These are phyloP conservation scores for Chimonanthus salicifolius DNA, from an alignment of 164 flowering plant genomes.

Conservation along the genomic window DNA sequence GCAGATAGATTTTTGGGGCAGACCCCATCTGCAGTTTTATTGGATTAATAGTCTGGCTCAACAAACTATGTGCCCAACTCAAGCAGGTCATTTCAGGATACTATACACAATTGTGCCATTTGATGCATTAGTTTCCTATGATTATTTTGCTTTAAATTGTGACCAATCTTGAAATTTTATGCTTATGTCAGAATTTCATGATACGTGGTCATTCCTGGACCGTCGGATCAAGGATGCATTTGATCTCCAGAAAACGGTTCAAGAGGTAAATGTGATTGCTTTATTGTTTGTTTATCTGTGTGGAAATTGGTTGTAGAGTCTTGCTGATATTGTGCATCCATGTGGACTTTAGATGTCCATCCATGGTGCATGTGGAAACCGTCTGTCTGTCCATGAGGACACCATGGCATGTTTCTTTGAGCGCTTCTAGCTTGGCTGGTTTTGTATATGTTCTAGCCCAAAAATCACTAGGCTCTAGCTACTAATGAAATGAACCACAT, in stretches of 20 bases:
- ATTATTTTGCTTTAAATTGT: not conserved
- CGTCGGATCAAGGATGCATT: constrained; percentile 73
- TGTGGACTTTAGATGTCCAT: not conserved
- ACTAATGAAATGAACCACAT: too few relatives aligned
- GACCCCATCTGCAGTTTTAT: not conserved
- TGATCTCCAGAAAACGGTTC: constrained; percentile 71
- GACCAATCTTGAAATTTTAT: not conserved
- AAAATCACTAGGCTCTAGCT: too few relatives aligned
- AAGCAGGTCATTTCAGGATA: not conserved
- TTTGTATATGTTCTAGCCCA: too few relatives aligned
- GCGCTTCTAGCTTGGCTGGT: too few relatives aligned
- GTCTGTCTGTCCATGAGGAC: too few relatives aligned
- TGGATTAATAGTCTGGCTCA: not conserved
- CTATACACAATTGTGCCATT: not conserved
- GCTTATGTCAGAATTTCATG: constrained; percentile 51
- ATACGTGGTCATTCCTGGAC: constrained; percentile 81
- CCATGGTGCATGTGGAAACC: not conserved
- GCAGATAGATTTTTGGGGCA: not conserved
- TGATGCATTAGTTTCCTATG: not conserved
- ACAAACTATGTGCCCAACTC: not conserved
- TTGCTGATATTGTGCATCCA: not conserved
- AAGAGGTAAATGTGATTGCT: constrained; percentile 50
- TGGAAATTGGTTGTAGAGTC: not conserved
- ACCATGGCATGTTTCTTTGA: too few relatives aligned
- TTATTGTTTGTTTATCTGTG: too few relatives aligned